Base-by-base conservation (phyloP, 257 asterid genomes). In the Thymus mandschuricus region DNA sequence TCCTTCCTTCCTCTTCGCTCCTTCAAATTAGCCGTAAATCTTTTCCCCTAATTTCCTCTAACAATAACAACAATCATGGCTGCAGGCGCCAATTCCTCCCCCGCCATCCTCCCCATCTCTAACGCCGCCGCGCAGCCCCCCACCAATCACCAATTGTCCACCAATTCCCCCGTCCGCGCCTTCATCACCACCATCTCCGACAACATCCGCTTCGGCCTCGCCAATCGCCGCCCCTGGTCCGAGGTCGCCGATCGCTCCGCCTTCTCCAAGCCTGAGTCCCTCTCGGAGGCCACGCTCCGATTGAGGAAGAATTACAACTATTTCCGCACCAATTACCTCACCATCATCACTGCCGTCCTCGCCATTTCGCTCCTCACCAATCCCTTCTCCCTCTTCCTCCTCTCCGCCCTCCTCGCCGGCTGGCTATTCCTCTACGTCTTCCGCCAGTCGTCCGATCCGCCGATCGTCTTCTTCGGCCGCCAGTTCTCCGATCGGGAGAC, bases 361-460 rank as follows among this genome's bases (percentile, higher is more conserved):
- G 88, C 88, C 2, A 4, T 91, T 33, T 78, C 87, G 11, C 93
- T 92, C 27, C 64, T 92, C 3, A 85, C 97, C 4, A 82, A 92
- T 65, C 96, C 88, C 0, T 68, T 92, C 78, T 90, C 98, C 12
- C 90, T 92, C 50, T 34, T 90, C 84, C 64, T 88, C 65, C 95
- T 92, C 64, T 29, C 83, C 6, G 90, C 71, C 33, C 96, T 92
- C 63, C 93, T 90, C 29, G 88, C 90, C 60, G 87, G 89, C 78
- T 92, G 98, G 98, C 70, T 88, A 0, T 92, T 90, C 81, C 92
- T 92, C 66, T 88, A 92, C 80, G 77, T 88, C 77, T 88, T 90
- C 86, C 98, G 98, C n/a, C 84, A 79, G 69, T n/a, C 96, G 15
- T 77, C 95, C 0, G 98, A 93, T 83, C 88, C 90, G 11, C 97